Conservation (phyloP, 2,329 filamentous ascomycete species). For the Ophidiomyces ophidiicola region DNA sequence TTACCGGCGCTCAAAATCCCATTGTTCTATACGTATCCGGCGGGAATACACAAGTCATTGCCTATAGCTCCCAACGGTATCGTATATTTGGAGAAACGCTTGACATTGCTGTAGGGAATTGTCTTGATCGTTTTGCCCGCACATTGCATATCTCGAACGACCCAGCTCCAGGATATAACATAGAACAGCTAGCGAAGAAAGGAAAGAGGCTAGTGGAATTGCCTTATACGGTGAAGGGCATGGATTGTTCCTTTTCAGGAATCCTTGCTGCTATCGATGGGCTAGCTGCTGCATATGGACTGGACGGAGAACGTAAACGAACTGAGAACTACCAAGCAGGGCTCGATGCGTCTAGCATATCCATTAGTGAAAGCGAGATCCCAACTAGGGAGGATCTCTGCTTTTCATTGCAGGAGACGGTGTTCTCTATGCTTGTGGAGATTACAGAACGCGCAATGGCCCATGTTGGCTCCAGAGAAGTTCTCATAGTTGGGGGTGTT, state of each 20-base stretch:
- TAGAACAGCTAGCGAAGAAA: slow-evolving; percentile 80
- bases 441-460: slow-evolving; percentile 98
- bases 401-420: slow-evolving; percentile 88
- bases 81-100: slow-evolving; percentile 96
- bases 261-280: slow-evolving; percentile 76
- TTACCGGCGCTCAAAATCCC: slow-evolving; percentile 80
- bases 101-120: slow-evolving; percentile 96
- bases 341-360: slow-evolving; percentile 8
- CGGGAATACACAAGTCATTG: slow-evolving; percentile 96
- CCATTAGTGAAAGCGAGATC: slow-evolving; percentile 25
- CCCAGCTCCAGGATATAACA: slow-evolving; percentile 93
- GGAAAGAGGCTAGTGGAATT: slow-evolving; percentile 64
- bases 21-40: slow-evolving; percentile 93
- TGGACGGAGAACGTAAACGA: slow-evolving; percentile 37
- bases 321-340: slow-evolving; percentile 11
- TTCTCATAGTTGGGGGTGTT: slow-evolving; percentile 92
- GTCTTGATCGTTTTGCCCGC: slow-evolving; percentile 86
- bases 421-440: slow-evolving; percentile 94
- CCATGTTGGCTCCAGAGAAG: slow-evolving; percentile 80
- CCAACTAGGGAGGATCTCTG: slow-evolving; percentile 72
- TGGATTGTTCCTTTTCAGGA: slow-evolving; percentile 94
- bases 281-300: slow-evolving; percentile 47
- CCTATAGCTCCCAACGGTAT: slow-evolving; percentile 87
- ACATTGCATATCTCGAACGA: slow-evolving; percentile 88
- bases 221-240: slow-evolving; percentile 93